Conservation (phyloP, 495 filamentous ascomycete species). For the Darksidea phi region DNA sequence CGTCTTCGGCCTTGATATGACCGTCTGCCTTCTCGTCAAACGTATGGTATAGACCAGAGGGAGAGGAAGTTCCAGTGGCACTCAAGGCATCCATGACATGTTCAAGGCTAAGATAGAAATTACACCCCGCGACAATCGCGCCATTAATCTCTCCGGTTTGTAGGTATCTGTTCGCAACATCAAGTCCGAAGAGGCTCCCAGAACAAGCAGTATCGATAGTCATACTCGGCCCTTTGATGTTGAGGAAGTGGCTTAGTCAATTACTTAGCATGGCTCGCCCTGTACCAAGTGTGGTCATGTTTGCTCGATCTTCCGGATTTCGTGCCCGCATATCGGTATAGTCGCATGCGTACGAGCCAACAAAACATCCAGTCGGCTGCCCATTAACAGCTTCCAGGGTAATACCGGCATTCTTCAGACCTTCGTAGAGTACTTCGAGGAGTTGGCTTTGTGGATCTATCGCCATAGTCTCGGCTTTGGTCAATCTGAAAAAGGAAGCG, state of each 20-base stretch:
- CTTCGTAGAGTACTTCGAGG: conserved; percentile 11
- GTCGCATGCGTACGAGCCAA: neutral
- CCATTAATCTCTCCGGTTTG: conserved; percentile 21
- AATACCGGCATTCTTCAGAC: conserved; percentile 12
- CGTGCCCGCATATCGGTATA: neutral
- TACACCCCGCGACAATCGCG: neutral
- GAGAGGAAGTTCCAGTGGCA: neutral
- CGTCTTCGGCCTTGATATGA: conserved; percentile 37
- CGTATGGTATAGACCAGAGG: conserved; percentile 3
- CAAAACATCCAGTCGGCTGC: neutral
- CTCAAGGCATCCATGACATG: neutral
- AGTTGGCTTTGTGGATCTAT: conserved; percentile 14
- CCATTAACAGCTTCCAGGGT: conserved; percentile 16
- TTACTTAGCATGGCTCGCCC: conserved; percentile 39
- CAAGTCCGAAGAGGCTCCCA: conserved; percentile 36
- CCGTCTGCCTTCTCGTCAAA: conserved; percentile 41
- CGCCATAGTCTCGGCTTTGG: neutral
- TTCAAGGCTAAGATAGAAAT: neutral
- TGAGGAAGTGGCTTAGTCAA: conserved; percentile 40
- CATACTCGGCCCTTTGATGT: conserved; percentile 43
- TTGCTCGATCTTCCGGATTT: neutral
- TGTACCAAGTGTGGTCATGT: conserved; percentile 19
- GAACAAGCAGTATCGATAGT: conserved; percentile 43
- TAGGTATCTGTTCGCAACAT: conserved; percentile 23
- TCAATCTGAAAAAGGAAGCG: conserved; percentile 3